Conservation (phyloP, 805 yeast genomes). For the Suhomyces sp. region DNA sequence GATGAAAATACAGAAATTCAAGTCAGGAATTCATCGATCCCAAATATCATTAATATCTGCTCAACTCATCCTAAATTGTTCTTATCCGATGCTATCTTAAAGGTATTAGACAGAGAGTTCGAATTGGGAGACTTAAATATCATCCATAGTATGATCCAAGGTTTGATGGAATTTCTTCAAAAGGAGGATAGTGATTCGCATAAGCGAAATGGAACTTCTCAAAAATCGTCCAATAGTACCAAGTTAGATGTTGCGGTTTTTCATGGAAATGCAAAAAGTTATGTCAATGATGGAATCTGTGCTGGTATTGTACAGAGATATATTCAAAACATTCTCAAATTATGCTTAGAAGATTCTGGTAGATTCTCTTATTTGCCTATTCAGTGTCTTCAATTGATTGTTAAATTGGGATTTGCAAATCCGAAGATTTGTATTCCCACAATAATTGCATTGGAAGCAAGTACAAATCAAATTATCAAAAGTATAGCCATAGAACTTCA, state of each 20-base stretch:
- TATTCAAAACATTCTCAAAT: constrained; percentile 44
- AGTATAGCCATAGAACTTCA: constrained; percentile 54
- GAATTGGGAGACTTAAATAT: constrained; percentile 35
- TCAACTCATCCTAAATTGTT: constrained; percentile 66
- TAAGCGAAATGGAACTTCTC: constrained; percentile 39
- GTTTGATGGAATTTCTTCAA: constrained; percentile 56
- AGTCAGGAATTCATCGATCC: constrained; percentile 52
- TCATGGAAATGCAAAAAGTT: constrained; percentile 50
- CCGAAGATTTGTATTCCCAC: constrained; percentile 72
- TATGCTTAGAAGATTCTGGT: constrained; percentile 49
- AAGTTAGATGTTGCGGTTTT: constrained; percentile 50
- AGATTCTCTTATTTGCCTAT: constrained; percentile 52
- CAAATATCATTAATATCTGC: constrained; percentile 59
- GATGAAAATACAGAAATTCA: constrained; percentile 26
- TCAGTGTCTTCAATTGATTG: constrained; percentile 53
- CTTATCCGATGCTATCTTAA: constrained; percentile 52
- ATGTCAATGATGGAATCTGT: constrained; percentile 68
- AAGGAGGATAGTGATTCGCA: constrained; percentile 52
- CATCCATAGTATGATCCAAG: constrained; percentile 53
- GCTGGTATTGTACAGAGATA: constrained; percentile 70
- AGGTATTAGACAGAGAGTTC: constrained; percentile 53
- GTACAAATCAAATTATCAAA: constrained; percentile 43
- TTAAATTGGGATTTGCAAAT: constrained; percentile 68
- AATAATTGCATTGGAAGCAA: constrained; percentile 65
- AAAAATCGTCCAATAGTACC: constrained; percentile 31